Percentiles rank a stretch among this genome's conserved stretches.
phyloP scores from a whole-genome alignment of 495 filamentous ascomycete species.

The Penicillium fimorum region DNA sequence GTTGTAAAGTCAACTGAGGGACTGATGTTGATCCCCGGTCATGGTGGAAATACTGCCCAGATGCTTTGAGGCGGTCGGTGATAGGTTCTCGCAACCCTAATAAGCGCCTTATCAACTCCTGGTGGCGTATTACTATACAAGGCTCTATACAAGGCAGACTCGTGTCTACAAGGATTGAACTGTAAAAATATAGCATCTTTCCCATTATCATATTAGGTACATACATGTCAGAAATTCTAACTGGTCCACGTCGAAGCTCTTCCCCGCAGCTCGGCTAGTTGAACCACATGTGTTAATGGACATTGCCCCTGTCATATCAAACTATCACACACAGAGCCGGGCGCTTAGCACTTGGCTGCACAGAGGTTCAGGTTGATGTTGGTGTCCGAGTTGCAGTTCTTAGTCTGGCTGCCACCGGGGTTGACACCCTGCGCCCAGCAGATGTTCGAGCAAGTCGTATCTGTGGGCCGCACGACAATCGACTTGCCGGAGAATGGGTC shows the following conservation, averaged over 20 bases:
- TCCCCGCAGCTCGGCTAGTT: not conserved
- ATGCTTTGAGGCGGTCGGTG: constrained; percentile 10
- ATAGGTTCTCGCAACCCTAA: constrained; percentile 7
- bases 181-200: not conserved
- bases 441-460: constrained; percentile 44
- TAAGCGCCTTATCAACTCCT: constrained; percentile 2
- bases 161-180: not conserved
- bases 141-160: constrained; percentile 7
- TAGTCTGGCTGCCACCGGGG: constrained; percentile 52
- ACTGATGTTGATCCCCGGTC: constrained; percentile 1
- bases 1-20: constrained; percentile 11
- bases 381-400: constrained; percentile 38
- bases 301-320: not conserved
- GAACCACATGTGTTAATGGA: not conserved
- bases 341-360: constrained; percentile 27
- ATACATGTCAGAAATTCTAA: not conserved
- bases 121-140: not conserved
- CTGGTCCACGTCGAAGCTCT: not conserved
- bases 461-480: constrained; percentile 38
- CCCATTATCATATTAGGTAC: constrained; percentile 3
- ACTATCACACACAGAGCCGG: not conserved
- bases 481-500: constrained; percentile 51
- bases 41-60: constrained; percentile 6
- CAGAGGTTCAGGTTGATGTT: constrained; percentile 37
- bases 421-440: constrained; percentile 50